Evolutionary conservation across 495 filamentous ascomycete genomes (phyloP).

Genomic region (Lepraria neglecta): DNA sequence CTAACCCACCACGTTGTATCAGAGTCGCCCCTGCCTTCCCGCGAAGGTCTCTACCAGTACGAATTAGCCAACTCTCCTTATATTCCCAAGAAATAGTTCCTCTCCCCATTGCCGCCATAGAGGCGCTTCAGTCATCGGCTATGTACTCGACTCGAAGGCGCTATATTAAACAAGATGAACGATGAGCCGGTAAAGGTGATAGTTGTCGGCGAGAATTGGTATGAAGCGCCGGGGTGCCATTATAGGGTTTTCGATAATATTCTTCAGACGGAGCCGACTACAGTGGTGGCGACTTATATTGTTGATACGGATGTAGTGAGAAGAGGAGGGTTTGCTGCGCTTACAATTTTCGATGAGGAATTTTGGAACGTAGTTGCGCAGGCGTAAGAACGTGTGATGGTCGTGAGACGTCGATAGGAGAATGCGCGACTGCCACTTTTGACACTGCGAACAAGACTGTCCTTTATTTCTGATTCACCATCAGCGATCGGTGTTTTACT

Average conservation of each 20-base stretch:
- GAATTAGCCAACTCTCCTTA: not conserved
- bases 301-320: constrained; percentile 3
- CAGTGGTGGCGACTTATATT: constrained; percentile 3
- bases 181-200: constrained; percentile 1
- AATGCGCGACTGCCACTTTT: no score
- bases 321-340: not conserved
- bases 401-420: no score
- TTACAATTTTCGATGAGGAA: not conserved
- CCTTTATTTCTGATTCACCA: no score
- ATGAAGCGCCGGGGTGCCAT: constrained; percentile 1
- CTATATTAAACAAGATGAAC: not conserved
- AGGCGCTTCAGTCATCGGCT: not conserved
- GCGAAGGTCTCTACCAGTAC: not conserved
- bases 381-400: not conserved
- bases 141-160: constrained; percentile 2
- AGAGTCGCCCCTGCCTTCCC: constrained; percentile 1
- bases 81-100: not conserved
- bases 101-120: not conserved
- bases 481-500: no score
- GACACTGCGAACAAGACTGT: no score
- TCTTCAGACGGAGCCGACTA: not conserved
- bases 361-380: not conserved
- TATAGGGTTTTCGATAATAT: not conserved
- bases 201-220: not conserved
- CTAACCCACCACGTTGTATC: not conserved